A percentile compares a stretch with the other conserved stretches of the same genome.
Evolutionary conservation across 1,284 basidiomycete species (phyloP).

Genomic region (Austroboletus olivaceoglutinosus): DNA sequence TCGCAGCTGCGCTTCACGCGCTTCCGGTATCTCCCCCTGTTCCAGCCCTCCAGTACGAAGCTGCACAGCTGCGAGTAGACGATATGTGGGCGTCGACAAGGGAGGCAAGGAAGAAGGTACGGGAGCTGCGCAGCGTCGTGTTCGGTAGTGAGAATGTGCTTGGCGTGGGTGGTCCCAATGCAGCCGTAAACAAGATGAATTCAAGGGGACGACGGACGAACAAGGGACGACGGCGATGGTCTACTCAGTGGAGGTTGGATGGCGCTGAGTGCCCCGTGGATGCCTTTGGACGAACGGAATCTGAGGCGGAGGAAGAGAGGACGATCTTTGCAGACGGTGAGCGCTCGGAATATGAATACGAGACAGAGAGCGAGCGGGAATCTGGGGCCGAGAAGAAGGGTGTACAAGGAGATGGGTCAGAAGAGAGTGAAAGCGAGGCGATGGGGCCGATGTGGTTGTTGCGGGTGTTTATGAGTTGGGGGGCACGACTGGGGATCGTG

Average conservation of each 20-base stretch:
- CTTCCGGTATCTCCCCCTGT: slow-evolving; percentile 43
- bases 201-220: slow-evolving; percentile 13
- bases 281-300: slow-evolving; percentile 64
- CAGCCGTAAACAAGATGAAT: slow-evolving; percentile 33
- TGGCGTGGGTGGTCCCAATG: slow-evolving; percentile 32
- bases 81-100: slow-evolving; percentile 66
- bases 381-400: slow-evolving; percentile 20
- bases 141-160: slow-evolving; percentile 32
- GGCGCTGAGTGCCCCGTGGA: slow-evolving; percentile 63
- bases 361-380: slow-evolving; percentile 33
- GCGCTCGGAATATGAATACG: slow-evolving; percentile 34
- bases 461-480: slow-evolving; percentile 72
- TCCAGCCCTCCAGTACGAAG: slow-evolving; percentile 67
- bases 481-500: slow-evolving; percentile 41
- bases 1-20: slow-evolving; percentile 23
- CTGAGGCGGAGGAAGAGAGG: slow-evolving; percentile 70
- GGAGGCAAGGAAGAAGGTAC: slow-evolving; percentile 59
- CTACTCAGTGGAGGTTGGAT: slow-evolving; percentile 65
- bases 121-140: slow-evolving; percentile 51
- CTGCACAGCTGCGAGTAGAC: slow-evolving; percentile 60
- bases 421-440: slow-evolving; percentile 51
- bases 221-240: slow-evolving; percentile 28
- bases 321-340: slow-evolving; percentile 28
- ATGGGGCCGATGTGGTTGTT: slow-evolving; percentile 75
- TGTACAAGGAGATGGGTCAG: slow-evolving; percentile 32